phyloP scores from a whole-genome alignment of 148 eudicot genomes.

The Tetragonia tetragonoides region DNA sequence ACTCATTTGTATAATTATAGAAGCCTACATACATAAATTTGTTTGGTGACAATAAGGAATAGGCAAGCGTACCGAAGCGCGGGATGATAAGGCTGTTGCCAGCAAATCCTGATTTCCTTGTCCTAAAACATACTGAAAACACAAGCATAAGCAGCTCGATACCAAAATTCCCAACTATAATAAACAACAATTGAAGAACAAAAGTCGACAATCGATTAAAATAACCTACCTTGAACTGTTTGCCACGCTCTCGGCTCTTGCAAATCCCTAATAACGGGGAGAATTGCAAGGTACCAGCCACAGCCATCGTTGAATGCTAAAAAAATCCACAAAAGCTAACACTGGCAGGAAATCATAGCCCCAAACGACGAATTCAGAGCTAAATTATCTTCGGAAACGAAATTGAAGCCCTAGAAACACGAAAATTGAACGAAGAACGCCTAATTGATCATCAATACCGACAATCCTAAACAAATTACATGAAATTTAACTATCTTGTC shows the following conservation, averaged over 20 bases:
- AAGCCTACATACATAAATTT: background rate
- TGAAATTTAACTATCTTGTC: too few species aligned
- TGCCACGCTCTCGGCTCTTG: constrained; percentile 35
- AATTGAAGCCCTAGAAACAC: constrained; percentile 25
- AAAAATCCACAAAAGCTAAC: background rate
- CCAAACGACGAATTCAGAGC: background rate
- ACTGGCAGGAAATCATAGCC: constrained; percentile 3
- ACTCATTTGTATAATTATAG: background rate
- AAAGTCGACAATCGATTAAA: background rate
- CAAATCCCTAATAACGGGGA: constrained; percentile 44
- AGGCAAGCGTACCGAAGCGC: constrained; percentile 43
- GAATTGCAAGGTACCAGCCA: constrained; percentile 51
- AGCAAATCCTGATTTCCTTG: constrained; percentile 30
- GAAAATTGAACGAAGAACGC: background rate
- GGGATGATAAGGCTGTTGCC: constrained; percentile 32
- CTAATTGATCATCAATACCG: constrained; percentile 2
- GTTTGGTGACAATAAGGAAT: background rate
- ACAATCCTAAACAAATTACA: background rate
- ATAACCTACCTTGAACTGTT: constrained; percentile 39
- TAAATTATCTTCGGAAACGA: background rate
- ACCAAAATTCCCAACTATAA: background rate
- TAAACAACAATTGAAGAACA: background rate
- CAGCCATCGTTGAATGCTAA: constrained; percentile 33
- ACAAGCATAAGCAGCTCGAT: constrained; percentile 17
- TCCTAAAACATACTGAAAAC: constrained; percentile 38